Evolutionary conservation across 2,329 filamentous ascomycete genomes (phyloP), one percentile per base, ranked within the genome.

Genomic region (Aspergillus sp.): DNA sequence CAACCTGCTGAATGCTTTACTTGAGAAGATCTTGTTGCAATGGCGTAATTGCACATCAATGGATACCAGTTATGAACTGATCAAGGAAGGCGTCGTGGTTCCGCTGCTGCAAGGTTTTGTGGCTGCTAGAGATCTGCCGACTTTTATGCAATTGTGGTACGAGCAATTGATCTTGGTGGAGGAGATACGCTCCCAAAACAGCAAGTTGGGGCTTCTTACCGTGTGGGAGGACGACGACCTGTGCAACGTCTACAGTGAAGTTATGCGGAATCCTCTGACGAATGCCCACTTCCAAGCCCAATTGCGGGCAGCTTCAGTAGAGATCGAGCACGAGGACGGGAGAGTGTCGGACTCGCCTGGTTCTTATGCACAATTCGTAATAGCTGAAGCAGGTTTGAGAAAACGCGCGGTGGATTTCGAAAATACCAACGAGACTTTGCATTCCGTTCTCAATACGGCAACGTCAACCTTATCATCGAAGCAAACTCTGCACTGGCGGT

Each of bases 221-320:
- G 59, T 72, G 3, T 74, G 71, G 71, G 71, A 73, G 52, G 69
- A 73, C 47, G 68, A 73, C 43, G 67, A 70, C 48, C 33, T 73
- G 9, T 65, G 64, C 32, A 58, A 63, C 28, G 56, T 53, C 33
- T 72, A 66, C 54, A 57, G 61, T 29, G 59, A 65, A 10, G 42
- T 66, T 44, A 49, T 67, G 47, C 60, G 57, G 28, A 64, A 52
- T 27, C 60, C 63, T 5, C 55, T 68, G 26, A 61, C 59, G 7
- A 54, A 61, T 8, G 47, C 55, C 3, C 58, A 59, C 46, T 48
- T 64, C 38, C 52, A 53, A 46, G 56, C 53, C 19, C 66, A 64
- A 38, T 52, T 68, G 44, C 62, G 57, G 43, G 56, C 55, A 27
- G 61, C 64, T 34, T 57, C 63, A 9, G 41, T 45, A 6, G 58